Conservation (phyloP, 192 early-diverging fungal species). For the Podila epigama region DNA sequence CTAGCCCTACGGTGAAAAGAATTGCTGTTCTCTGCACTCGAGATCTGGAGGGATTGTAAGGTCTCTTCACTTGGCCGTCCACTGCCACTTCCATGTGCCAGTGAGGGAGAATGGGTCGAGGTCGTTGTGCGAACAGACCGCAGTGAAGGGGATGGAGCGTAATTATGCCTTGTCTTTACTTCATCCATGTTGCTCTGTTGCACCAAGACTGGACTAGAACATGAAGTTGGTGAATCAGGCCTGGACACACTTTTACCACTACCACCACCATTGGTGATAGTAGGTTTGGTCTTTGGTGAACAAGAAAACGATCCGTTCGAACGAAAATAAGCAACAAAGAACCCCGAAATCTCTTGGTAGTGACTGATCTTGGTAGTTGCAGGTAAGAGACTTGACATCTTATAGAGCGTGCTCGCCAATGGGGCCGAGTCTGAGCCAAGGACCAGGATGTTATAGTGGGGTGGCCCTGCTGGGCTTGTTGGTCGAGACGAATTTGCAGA, state of each 20-base stretch:
- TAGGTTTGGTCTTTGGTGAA: neutral
- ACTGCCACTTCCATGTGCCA: too few species aligned
- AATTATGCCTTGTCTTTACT: constrained; percentile 6
- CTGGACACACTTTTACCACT: neutral
- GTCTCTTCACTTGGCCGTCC: constrained; percentile 10
- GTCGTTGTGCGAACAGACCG: neutral
- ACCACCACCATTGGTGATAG: neutral
- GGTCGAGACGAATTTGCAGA: neutral
- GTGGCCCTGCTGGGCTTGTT: constrained; percentile 1
- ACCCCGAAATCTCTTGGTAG: constrained; percentile 50
- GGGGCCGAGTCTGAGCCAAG: constrained; percentile 42
- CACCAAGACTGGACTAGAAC: neutral
- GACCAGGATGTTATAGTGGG: constrained; percentile 43
- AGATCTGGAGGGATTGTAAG: constrained; percentile 2
- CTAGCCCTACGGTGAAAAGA: neutral
- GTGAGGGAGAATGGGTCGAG: neutral
- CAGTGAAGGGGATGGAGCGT: neutral
- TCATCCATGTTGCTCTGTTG: neutral
- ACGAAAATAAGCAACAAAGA: constrained; percentile 45
- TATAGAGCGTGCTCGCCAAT: constrained; percentile 44
- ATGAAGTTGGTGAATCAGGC: neutral
- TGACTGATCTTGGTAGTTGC: constrained; percentile 29
- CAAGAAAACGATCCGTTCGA: constrained; percentile 22
- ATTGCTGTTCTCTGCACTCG: neutral
- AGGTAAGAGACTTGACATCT: constrained; percentile 38